Base-by-base conservation (phyloP, 1,139 yeast species). In the Spencermartinsiella ligniputridi region DNA sequence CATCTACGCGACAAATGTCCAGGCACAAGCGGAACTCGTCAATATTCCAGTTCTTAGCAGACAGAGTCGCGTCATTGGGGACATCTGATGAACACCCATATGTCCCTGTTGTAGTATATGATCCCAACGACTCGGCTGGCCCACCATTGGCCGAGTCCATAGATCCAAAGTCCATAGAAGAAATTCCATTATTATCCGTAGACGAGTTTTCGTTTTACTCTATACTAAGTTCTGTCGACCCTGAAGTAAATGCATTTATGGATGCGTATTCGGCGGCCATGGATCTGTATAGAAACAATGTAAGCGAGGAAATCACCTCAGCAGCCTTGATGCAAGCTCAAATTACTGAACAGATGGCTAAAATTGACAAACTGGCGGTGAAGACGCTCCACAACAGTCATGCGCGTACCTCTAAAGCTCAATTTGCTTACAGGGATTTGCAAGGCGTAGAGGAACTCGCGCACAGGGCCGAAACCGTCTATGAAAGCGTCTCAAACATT, bases 281-380 rank as follows among this genome's bases (percentile, higher is more conserved):
- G 6, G 29, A 42, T 13, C 36, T 37, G 11, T 53, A 52, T 38
- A 46, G 51, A 19, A 41, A 42, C 3, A 52, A 55, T 17, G 37
- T 56, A 27, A 52, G 51, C 12, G 40, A 36, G 4, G 58, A 53
- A 39, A 32, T 56, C 3, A 41, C 40, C 21, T 44, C 37, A 12
- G 51, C 50, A 8, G 45, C 50, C 3, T 27, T 25, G 16, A 25
- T 37, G 17, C 61, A 56, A 42, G 35, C 44, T 6, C 43, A 37
- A 4, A 42, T 56, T 20, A 50, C 55, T n/a, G 37, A 41, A 21
- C 42, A 47, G 29, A 52, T 56, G 52, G 44, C 40, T 2, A 24
- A 41, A 15, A 48, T 56, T 6, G 61, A 56, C 42, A 39, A 40
- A 22, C 39, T 54, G 18, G 54, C 58, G 6, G 37, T 39, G 2